phyloP scores from a whole-genome alignment of 345 rosid species.

The Tarenaya hassleriana region DNA sequence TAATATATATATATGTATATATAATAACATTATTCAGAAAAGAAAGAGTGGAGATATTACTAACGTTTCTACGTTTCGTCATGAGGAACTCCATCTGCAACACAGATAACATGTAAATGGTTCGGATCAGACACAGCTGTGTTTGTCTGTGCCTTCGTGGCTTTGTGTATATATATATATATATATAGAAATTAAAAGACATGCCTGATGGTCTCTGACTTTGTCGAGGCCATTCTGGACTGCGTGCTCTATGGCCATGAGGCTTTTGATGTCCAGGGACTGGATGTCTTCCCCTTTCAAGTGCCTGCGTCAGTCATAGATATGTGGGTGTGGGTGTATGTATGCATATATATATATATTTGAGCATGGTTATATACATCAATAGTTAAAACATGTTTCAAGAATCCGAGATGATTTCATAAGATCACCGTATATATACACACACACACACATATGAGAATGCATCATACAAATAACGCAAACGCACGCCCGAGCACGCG shows the following conservation, averaged over 20 bases:
- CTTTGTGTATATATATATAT: background rate
- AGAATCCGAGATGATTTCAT: too few relatives aligned
- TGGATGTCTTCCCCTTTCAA: conserved; percentile 64
- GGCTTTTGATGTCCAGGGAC: conserved; percentile 51
- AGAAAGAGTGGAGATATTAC: conserved; percentile 9
- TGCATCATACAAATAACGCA: too few relatives aligned
- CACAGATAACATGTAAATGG: conserved; percentile 14
- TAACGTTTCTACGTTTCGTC: conserved; percentile 40
- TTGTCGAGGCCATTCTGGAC: conserved; percentile 54
- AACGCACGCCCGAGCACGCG: too few relatives aligned
- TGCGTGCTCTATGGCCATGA: conserved; percentile 55
- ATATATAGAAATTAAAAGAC: conserved; percentile 2
- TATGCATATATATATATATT: too few relatives aligned
- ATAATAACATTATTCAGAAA: background rate
- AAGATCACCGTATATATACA: too few relatives aligned
- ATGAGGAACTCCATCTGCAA: conserved; percentile 36
- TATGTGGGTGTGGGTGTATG: too few relatives aligned
- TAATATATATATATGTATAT: too few relatives aligned
- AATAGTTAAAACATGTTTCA: too few relatives aligned
- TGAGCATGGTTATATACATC: too few relatives aligned
- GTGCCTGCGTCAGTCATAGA: conserved; percentile 36
- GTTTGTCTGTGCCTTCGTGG: too few relatives aligned
- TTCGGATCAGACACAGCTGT: background rate
- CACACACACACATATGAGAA: too few relatives aligned
- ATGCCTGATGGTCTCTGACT: conserved; percentile 48